Base-by-base conservation (phyloP, 352 stramenopile species). In the Pythium phragmitis region DNA sequence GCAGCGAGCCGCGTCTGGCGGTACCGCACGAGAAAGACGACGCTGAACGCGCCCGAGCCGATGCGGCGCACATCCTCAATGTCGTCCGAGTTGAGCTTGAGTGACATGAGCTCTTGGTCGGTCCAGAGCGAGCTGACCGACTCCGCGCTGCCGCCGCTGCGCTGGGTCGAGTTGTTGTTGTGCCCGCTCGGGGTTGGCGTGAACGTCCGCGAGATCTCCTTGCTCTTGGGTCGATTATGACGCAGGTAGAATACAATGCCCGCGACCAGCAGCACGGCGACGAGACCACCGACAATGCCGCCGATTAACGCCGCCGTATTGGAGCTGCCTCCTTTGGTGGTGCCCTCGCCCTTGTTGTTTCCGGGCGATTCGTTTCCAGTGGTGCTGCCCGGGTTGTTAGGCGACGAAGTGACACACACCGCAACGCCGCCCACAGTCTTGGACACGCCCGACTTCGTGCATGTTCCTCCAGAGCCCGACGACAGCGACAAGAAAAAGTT, bases 11-110 rank as follows among this genome's bases (percentile, higher is more conserved):
- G 63, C 0, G 59, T 57, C 2, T 71, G 43, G 12, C 68, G 75
- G 42, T 82, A 86, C n/a, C 65, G 63, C 4, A 81, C 74, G 42
- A 86, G 75, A 62, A 64, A 84, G 0, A 84, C 71, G n/a, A 77
- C 66, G 13, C 67, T 71, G 52, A 53, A 62, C 16, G 70, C 74
- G 11, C 77, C 75, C 26, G 62, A 54, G 1, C 77, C 75, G 14
- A 86, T 74, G 63, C 79, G 73, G n/a, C 53, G 57, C 4, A 87
- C 26, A 28, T 87, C 75, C 47, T 80, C 46, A n/a, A 87, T 79
- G 12, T 84, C 75, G 16, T 80, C 63, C 1, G 16, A 43, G 45
- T 77, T 72, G n/a, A 87, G 30, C 26, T 73, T 68, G 6, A 84
- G 55, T 17, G 58, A 57, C 26, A 76, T 63, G 26, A 84, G 69